These are phyloP conservation scores for Violaceomyces palustris DNA, from an alignment of 1,284 basidiomycete genomes.

Conservation along the genomic window DNA sequence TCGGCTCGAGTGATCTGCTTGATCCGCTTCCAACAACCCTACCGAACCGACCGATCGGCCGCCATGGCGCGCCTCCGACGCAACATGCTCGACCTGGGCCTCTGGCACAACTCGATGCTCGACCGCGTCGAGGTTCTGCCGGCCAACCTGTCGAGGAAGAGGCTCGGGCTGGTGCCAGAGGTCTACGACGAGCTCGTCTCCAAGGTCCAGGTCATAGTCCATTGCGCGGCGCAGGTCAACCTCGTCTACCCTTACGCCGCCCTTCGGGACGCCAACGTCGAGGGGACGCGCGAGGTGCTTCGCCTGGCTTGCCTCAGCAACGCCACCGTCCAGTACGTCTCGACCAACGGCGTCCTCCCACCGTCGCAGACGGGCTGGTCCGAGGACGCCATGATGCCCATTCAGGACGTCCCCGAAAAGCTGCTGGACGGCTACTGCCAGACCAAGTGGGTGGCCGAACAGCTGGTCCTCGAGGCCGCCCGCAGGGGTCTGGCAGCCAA, in stretches of 20 bases:
- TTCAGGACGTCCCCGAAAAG: conserved; percentile 47
- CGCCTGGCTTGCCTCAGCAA: conserved; percentile 49
- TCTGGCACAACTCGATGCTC: conserved; percentile 47
- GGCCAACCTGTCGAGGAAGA: conserved; percentile 43
- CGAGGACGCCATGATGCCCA: conserved; percentile 37
- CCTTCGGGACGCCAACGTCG: conserved; percentile 49
- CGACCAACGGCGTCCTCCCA: conserved; percentile 52
- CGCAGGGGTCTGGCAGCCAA: conserved; percentile 49
- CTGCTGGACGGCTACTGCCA: conserved; percentile 53
- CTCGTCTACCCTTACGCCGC: conserved; percentile 52
- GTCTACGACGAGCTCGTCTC: conserved; percentile 39
- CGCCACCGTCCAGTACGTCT: conserved; percentile 51
- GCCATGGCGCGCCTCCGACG: conserved; percentile 48
- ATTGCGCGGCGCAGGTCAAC: conserved; percentile 52
- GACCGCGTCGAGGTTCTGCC: conserved; percentile 50
- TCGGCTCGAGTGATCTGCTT: conserved; percentile 50
- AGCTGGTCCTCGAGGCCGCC: conserved; percentile 45
- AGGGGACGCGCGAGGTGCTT: conserved; percentile 53
- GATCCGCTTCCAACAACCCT: conserved; percentile 48
- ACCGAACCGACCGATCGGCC: conserved; percentile 41
- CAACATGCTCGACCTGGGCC: conserved; percentile 51
- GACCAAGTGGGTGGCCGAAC: conserved; percentile 54
- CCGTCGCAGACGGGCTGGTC: conserved; percentile 45
- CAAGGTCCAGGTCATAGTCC: conserved; percentile 46
- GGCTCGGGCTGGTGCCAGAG: conserved; percentile 39